phyloP scores from a whole-genome alignment of 805 yeast species.

The Wickerhamomyces kurtzmanii region DNA sequence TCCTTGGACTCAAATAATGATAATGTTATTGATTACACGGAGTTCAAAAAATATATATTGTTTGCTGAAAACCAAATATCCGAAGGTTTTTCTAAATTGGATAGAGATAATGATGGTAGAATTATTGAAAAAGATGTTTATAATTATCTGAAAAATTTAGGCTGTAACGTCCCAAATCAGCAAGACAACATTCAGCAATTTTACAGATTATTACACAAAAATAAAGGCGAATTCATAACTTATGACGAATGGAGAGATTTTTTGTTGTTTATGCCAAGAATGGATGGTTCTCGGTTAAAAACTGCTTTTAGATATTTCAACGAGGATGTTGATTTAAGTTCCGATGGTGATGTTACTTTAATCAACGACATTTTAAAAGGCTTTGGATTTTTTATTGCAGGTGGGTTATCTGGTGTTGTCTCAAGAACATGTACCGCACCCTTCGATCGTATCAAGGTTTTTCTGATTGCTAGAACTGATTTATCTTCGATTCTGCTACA shows the following conservation, averaged over 20 bases:
- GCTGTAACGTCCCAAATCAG: not conserved
- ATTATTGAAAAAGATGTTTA: slow-evolving; percentile 58
- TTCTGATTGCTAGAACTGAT: slow-evolving; percentile 85
- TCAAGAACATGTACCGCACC: slow-evolving; percentile 97
- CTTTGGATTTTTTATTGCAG: slow-evolving; percentile 85
- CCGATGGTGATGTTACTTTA: slow-evolving; percentile 89
- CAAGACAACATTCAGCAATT: not conserved
- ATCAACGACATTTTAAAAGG: slow-evolving; percentile 74
- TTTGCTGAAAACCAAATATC: slow-evolving; percentile 65
- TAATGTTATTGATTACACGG: slow-evolving; percentile 47
- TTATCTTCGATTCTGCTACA: slow-evolving; percentile 59
- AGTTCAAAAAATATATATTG: slow-evolving; percentile 54
- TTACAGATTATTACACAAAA: slow-evolving; percentile 31
- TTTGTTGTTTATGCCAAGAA: slow-evolving; percentile 71
- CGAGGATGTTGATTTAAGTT: slow-evolving; percentile 72
- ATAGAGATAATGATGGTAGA: slow-evolving; percentile 64
- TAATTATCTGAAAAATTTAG: slow-evolving; percentile 48
- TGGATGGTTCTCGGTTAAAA: slow-evolving; percentile 63
- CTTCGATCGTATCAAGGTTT: slow-evolving; percentile 89
- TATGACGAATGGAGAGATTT: slow-evolving; percentile 84
- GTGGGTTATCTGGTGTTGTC: slow-evolving; percentile 92
- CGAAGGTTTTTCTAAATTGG: slow-evolving; percentile 58
- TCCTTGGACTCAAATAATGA: slow-evolving; percentile 53
- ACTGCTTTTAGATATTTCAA: slow-evolving; percentile 77
- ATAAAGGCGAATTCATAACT: slow-evolving; percentile 59